Percentiles rank a stretch among this genome's conserved stretches.
phyloP scores from a whole-genome alignment of 805 yeast genomes.

The Candida hispaniensis region DNA sequence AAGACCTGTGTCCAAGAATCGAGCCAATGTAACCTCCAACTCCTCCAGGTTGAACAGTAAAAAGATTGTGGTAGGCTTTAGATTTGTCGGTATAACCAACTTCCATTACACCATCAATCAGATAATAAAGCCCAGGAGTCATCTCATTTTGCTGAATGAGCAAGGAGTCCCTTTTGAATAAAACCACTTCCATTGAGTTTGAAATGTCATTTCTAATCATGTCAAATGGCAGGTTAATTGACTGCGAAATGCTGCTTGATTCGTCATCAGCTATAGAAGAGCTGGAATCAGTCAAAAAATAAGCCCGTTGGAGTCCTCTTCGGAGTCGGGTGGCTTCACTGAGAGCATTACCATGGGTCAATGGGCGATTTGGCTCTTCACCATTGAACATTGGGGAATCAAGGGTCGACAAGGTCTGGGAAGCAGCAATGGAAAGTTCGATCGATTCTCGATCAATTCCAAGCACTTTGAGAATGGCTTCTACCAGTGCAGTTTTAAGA shows the following conservation, averaged over 20 bases:
- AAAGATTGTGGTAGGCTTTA: constrained; percentile 29
- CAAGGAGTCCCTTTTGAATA: constrained; percentile 41
- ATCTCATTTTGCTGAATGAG: constrained; percentile 55
- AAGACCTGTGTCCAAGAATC: constrained; percentile 65
- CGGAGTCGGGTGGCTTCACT: no score
- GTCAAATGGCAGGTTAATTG: constrained; percentile 21
- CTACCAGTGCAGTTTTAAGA: constrained; percentile 53
- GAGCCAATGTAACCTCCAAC: constrained; percentile 82
- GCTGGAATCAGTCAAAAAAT: no score
- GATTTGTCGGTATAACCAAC: constrained; percentile 39
- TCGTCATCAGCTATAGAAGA: no score
- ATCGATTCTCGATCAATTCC: constrained; percentile 42
- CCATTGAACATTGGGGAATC: constrained; percentile 15
- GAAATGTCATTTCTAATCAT: constrained; percentile 20
- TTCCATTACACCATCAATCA: constrained; percentile 67
- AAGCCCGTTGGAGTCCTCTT: no score
- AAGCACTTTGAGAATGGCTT: constrained; percentile 54
- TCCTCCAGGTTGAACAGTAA: constrained; percentile 63
- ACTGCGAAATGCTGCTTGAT: no score
- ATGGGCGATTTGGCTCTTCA: no score
- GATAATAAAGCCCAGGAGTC: constrained; percentile 67
- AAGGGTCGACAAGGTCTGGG: constrained; percentile 4
- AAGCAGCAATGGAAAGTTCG: constrained; percentile 7
- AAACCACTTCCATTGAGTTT: constrained; percentile 45
- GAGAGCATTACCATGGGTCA: no score